Percentiles rank a stretch among this genome's conserved stretches.
Conservation (phyloP, 2,329 filamentous ascomycete genomes). For the Aplosporella prunicola region DNA sequence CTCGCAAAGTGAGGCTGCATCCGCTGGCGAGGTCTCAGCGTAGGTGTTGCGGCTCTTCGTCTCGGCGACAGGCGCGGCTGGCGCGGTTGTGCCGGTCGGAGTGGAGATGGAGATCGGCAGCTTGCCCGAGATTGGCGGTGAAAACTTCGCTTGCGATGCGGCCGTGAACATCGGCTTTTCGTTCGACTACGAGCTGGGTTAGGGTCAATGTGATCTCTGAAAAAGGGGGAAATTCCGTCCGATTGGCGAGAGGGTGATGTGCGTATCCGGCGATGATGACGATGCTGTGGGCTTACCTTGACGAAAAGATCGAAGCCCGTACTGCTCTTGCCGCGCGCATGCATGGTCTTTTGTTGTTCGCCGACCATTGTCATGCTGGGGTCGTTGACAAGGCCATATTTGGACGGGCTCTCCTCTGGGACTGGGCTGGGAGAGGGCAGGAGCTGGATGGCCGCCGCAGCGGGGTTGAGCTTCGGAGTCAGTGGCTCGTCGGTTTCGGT, state of each 20-base stretch:
- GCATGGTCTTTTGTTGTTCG: slow-evolving; percentile 14
- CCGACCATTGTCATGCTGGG: slow-evolving; percentile 4
- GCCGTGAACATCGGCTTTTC: slow-evolving; percentile 2
- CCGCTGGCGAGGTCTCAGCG: slow-evolving; percentile 2
- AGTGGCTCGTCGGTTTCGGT: slow-evolving; percentile 10
- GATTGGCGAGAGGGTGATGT: neutral
- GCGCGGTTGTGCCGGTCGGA: neutral
- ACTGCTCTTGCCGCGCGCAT: slow-evolving; percentile 27
- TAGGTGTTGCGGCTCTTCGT: neutral
- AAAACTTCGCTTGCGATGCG: neutral
- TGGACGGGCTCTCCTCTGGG: slow-evolving; percentile 12
- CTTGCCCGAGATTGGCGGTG: neutral
- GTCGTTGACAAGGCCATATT: slow-evolving; percentile 14
- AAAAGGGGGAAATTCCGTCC: neutral
- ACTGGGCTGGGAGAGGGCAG: slow-evolving; percentile 12
- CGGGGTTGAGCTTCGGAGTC: slow-evolving; percentile 10
- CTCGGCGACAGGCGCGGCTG: neutral
- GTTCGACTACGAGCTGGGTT: slow-evolving; percentile 10
- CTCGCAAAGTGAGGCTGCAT: too few species aligned
- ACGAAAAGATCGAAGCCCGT: slow-evolving; percentile 28
- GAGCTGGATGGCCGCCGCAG: slow-evolving; percentile 1
- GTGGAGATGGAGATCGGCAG: neutral
- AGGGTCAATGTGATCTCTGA: slow-evolving; percentile 6
- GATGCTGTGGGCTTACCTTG: slow-evolving; percentile 22
- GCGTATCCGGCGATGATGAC: too few species aligned